Base-by-base conservation (phyloP, 2,329 filamentous ascomycete species). In the Zymoseptoria brevis region DNA sequence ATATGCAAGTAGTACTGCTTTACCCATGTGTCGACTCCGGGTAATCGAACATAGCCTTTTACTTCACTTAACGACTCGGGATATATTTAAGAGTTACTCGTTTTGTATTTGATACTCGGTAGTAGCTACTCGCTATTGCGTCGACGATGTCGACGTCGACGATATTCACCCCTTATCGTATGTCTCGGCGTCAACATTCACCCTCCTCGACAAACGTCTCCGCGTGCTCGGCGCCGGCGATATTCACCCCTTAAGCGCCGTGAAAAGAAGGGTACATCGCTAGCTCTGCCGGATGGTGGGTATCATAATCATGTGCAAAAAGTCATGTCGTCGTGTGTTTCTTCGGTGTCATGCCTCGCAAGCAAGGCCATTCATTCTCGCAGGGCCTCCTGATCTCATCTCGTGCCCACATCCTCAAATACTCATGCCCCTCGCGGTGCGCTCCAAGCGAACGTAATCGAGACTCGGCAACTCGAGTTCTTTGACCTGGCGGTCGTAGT, bases 401-500 rank as follows among this genome's bases (percentile, higher is more conserved):
- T n/a, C 13, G 29, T 29, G 3, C n/a, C 19, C 19, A 5, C 49
- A 19, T n/a, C 29, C 53, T 59, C 55, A 65, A 53, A 63, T 53
- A 2, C 60, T 49, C 29, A 66, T 19, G 3, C 64, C 64, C 29
- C 60, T 53, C 21, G 62, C 54, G 45, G 50, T 29, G 16, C 64
- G 56, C 60, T 66, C 62, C 54, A 61, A 58, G 48, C 58, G 60
- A 9, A 66, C 59, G 13, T 59, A 56, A 24, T 66, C 62, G 48
- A 63, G 24, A 19, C 51, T 59, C 13, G 64, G 64, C 22, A 58
- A 53, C 50, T 66, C 64, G 19, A 63, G 56, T 56, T 62, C 57
- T 11, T 60, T 57, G 22, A 63, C 60, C 56, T 62, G 62, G 35
- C 62, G 58, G 41, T 74, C 70, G 55, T 75, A 72, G 50, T 68